These are phyloP conservation scores for Vigna nakashimae DNA, from an alignment of 306 rosid species.

Conservation along the genomic window DNA sequence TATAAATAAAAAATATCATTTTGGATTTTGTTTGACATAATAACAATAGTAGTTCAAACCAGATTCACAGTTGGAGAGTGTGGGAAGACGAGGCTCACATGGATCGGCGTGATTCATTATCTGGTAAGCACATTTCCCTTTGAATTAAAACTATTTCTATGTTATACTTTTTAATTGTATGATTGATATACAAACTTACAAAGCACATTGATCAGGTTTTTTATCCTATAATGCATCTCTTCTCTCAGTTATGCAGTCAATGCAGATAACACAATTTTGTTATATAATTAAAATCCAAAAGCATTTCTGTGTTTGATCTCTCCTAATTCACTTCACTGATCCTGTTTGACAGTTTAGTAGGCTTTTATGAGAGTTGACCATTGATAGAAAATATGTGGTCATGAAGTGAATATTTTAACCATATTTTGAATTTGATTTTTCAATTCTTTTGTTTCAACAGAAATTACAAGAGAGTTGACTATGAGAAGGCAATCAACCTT, in stretches of 20 bases:
- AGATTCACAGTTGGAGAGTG: slow-evolving; percentile 95
- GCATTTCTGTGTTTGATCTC: not conserved
- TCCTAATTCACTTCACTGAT: not conserved
- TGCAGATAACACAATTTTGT: not conserved
- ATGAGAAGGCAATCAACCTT: slow-evolving; percentile 88
- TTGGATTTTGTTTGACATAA: slow-evolving; percentile 40
- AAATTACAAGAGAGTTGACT: slow-evolving; percentile 68
- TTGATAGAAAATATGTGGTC: slow-evolving; percentile 10
- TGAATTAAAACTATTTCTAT: slow-evolving; percentile 13
- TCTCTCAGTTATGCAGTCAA: slow-evolving; percentile 13
- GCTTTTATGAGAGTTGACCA: not conserved
- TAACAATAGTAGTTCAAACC: slow-evolving; percentile 52
- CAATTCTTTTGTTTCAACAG: slow-evolving; percentile 56
- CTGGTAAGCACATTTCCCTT: slow-evolving; percentile 56
- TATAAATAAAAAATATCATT: slow-evolving; percentile 1
- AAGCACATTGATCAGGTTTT: not conserved
- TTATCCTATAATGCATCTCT: not conserved
- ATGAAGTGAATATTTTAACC: slow-evolving; percentile 30
- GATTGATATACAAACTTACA: slow-evolving; percentile 7
- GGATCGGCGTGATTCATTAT: slow-evolving; percentile 67
- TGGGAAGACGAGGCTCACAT: slow-evolving; percentile 94
- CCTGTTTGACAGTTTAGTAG: slow-evolving; percentile 28
- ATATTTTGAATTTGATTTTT: slow-evolving; percentile 10
- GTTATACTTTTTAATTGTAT: slow-evolving; percentile 16
- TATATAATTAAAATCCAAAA: not conserved